Base-by-base conservation (phyloP, 768 basidiomycete species). In the Mycena haematopus region DNA sequence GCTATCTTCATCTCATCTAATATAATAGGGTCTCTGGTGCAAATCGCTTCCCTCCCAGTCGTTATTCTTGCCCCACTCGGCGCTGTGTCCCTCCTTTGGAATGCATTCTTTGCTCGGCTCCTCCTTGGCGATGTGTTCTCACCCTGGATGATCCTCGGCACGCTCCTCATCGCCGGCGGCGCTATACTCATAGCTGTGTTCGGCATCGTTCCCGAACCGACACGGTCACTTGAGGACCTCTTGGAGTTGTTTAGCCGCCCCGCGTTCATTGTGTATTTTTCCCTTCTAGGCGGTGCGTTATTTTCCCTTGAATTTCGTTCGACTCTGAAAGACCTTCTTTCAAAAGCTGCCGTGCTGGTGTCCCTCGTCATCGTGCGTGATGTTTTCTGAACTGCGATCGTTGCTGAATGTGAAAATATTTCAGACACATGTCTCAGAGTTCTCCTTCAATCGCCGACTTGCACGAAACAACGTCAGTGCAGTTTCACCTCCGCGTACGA, bases 11-110 rank as follows among this genome's bases (percentile, higher is more conserved):
- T 96, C 60, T 87, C 88, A 31, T 93, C 94, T 53, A 97, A 97
- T 75, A 77, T 96, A 61, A 77, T 95, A 52, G 92, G 93, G 8
- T 95, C 93, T 2, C 76, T 96, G 38, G 91, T 96, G 67, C 95
- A 96, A 78, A 93, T 98, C 44, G 94, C 93, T 10, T 92, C 94
- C 2, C 85, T 98, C 14, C 95, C 95, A 3, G 93, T 98, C 66
- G 95, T 96, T 62, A 93, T 98, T 59, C 89, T 98, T 54, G 95
- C 95, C 0, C 95, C 95, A 0, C 83, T 98, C 5, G 95, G 95
- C 13, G 95, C 95, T 0, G 91, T 96, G 31, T 94, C 92, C 2
- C 84, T 98, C 29, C 84, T 98, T 29, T 96, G 92, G 92, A 98
- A 98, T 73, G 95, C 95, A 5, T 85, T 96, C 70, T 95, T 96